Evolutionary conservation across 2,329 filamentous ascomycete genomes (phyloP), one percentile per base, ranked within the genome.

Genomic region (Ophiostoma populinum): DNA sequence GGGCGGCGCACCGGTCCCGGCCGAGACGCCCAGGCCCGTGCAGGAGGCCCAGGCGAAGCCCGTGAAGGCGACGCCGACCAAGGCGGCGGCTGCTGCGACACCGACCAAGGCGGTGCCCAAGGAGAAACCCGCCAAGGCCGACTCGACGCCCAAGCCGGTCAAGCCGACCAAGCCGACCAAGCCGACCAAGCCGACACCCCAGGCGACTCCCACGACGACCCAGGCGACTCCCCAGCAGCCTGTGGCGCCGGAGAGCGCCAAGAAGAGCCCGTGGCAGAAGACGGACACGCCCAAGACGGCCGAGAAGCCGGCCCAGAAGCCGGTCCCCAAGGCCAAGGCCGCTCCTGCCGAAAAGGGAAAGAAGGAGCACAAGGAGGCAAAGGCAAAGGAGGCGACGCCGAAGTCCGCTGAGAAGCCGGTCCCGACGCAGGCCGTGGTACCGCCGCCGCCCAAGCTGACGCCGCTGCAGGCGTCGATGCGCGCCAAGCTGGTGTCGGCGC

Each of bases 401-500:
- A 21, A 21, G 18, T 11, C 12, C 12, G 19, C 7, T 11, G 16
- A 15, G 9, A 21, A 32, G 20, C 30, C 28, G 51, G 27, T 40
- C 47, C 42, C 45, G 35, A 46, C 51, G 38, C 47, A 58, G 25
- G 54, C 57, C 7, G 55, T 62, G 25, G 21, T 24, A 3, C 60
- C 22, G 53, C 58, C 19, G 51, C 55, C 42, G 82, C 30, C 41
- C 9, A 33, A 80, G 46, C 71, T 98, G 49, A 98, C 90, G 1
- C 85, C 90, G 4, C 74, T 98, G 38, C 90, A 98, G 63, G 74
- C 79, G 37, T 75, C 82, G 4, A 98, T 98, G 90, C 77, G 82
- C 42, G 78, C 85, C 51, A 98, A 98, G 62, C 75, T 98, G 43
- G 68, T 92, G 42, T 92, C 86, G 8, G 86, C 90, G 2, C 85